Conservation (phyloP, 208 protist genomes). For the Trichomonas tenax region DNA sequence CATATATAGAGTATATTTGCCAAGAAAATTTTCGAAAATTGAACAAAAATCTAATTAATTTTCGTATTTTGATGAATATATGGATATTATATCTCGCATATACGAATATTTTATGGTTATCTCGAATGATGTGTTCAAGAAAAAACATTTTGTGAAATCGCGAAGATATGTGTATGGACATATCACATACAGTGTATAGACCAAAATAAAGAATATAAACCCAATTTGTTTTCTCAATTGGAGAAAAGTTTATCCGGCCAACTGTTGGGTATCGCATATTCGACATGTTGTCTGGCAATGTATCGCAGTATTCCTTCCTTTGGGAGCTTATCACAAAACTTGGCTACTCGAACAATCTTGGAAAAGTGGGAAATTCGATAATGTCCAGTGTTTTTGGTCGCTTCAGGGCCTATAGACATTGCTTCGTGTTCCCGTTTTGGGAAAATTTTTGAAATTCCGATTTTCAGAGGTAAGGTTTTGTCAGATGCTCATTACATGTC, state of each 20-base stretch:
- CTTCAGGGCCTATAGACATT: no score
- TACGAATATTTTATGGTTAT: no score
- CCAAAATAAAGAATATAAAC: background rate
- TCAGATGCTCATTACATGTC: no score
- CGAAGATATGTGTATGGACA: background rate
- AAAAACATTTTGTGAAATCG: background rate
- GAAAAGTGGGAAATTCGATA: no score
- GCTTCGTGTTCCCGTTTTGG: no score
- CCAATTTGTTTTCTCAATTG: background rate
- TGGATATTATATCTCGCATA: background rate
- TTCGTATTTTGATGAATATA: background rate
- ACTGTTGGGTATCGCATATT: background rate
- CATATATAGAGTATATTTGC: background rate
- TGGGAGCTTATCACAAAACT: no score
- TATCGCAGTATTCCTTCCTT: no score
- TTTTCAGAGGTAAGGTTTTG: no score
- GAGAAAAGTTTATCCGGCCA: background rate
- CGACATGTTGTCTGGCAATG: no score
- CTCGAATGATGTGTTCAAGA: background rate
- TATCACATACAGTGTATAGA: background rate
- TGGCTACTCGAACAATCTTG: no score
- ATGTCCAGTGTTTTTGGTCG: no score
- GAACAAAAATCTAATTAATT: background rate
- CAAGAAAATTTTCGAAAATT: background rate
- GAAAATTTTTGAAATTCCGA: no score